Conservation (phyloP, 495 filamentous ascomycete genomes). For the Bathelium albidoporum region DNA sequence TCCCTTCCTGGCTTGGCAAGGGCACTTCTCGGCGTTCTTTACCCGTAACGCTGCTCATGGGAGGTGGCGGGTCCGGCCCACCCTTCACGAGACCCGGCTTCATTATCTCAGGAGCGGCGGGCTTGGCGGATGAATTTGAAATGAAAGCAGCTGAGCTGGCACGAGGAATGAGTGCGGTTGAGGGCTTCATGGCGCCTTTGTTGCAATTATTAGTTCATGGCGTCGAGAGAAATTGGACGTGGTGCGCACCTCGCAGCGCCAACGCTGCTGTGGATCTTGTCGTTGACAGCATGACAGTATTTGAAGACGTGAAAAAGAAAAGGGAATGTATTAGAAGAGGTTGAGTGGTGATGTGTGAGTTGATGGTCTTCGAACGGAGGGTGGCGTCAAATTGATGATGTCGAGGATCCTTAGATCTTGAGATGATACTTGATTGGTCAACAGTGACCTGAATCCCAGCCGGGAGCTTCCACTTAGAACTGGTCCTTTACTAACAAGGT, state of each 20-base stretch:
- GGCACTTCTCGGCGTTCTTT: constrained; percentile 64
- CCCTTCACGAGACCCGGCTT: constrained; percentile 29
- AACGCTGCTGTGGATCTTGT: constrained; percentile 54
- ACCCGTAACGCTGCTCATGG: constrained; percentile 40
- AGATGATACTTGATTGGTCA: not conserved
- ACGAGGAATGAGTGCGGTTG: constrained; percentile 48
- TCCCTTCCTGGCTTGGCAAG: constrained; percentile 81
- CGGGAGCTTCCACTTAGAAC: not conserved
- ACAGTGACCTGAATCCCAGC: not conserved
- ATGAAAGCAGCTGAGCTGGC: constrained; percentile 41
- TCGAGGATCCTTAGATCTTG: constrained; percentile 1
- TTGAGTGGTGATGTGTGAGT: constrained; percentile 17
- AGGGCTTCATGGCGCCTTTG: constrained; percentile 36
- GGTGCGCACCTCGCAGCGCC: constrained; percentile 58
- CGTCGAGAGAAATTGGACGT: not conserved
- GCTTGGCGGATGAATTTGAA: constrained; percentile 50
- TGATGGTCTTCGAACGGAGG: constrained; percentile 5
- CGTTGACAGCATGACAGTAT: constrained; percentile 49
- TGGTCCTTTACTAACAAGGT: no score
- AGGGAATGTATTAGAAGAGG: constrained; percentile 10
- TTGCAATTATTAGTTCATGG: not conserved
- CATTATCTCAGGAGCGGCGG: constrained; percentile 36
- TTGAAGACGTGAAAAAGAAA: constrained; percentile 10
- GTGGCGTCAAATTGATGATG: constrained; percentile 1
- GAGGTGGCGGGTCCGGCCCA: constrained; percentile 26